Evolutionary conservation across 306 rosid species (phyloP).

Genomic region (Albizia julibrissin): DNA sequence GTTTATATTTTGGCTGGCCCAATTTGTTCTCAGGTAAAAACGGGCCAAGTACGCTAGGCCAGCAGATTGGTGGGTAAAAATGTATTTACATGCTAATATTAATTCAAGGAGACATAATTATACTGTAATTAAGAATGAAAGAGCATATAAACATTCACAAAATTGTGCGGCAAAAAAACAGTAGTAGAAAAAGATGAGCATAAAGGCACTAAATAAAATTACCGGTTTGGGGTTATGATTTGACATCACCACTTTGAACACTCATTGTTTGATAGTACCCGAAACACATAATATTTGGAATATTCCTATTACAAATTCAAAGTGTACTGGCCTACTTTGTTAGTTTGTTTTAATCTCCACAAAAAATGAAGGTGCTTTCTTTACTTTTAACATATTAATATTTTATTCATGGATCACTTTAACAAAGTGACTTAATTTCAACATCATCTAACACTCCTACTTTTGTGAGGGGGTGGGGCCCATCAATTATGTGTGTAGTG

Average conservation of each 20-base stretch:
- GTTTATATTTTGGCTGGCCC: no score
- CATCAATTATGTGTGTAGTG: not conserved
- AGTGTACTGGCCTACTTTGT: not conserved
- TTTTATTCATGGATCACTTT: not conserved
- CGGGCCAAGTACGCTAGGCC: not conserved
- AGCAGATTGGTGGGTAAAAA: not conserved
- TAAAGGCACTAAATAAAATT: not conserved
- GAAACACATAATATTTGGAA: slow-evolving; percentile 2
- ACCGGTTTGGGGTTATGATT: not conserved
- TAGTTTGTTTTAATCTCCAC: not conserved
- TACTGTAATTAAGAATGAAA: not conserved
- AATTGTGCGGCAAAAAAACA: not conserved
- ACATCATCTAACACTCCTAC: not conserved
- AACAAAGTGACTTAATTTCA: not conserved
- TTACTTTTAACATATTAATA: not conserved
- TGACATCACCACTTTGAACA: not conserved
- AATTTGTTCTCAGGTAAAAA: no score
- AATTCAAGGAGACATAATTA: not conserved
- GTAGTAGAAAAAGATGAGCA: not conserved
- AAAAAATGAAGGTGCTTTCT: not conserved
- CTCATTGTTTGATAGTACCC: not conserved
- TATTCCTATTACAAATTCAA: not conserved
- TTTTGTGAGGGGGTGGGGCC: not conserved
- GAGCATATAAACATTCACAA: not conserved
- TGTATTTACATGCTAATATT: not conserved